Evolutionary conservation across 345 rosid species (phyloP).

Genomic region (Syzygium jambos): DNA sequence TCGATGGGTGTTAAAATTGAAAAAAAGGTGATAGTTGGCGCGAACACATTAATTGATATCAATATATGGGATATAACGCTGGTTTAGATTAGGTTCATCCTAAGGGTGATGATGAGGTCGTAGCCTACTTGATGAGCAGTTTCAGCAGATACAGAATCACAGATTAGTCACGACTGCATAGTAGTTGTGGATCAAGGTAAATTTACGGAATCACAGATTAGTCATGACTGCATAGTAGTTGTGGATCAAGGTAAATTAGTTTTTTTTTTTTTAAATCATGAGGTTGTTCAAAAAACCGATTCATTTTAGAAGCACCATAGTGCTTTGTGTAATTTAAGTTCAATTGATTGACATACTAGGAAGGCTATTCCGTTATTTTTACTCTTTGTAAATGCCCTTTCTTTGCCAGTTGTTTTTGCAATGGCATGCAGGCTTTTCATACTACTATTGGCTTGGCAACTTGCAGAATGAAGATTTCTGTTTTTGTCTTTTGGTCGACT

Average conservation of each 20-base stretch:
- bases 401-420: not conserved
- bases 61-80: not conserved
- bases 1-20: not conserved
- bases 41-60: rapidly evolving
- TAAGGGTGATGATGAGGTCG: not conserved
- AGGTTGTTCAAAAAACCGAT: not conserved
- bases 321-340: not conserved
- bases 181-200: not conserved
- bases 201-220: not conserved
- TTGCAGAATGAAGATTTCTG: not conserved
- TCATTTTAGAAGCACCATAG: not conserved
- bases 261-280: not conserved
- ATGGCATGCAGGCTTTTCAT: not conserved
- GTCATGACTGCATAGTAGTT: not conserved
- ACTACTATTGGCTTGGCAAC: not conserved
- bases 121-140: not conserved
- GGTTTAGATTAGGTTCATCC: not conserved
- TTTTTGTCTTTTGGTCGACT: not conserved
- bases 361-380: not conserved
- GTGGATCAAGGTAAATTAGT: not conserved
- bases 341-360: not conserved
- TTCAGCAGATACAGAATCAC: not conserved
- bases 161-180: not conserved
- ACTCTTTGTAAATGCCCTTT: not conserved
- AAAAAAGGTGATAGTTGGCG: not conserved